Evolutionary conservation across 768 basidiomycete genomes (phyloP).

Genomic region (Cyclocybe cylindracea): DNA sequence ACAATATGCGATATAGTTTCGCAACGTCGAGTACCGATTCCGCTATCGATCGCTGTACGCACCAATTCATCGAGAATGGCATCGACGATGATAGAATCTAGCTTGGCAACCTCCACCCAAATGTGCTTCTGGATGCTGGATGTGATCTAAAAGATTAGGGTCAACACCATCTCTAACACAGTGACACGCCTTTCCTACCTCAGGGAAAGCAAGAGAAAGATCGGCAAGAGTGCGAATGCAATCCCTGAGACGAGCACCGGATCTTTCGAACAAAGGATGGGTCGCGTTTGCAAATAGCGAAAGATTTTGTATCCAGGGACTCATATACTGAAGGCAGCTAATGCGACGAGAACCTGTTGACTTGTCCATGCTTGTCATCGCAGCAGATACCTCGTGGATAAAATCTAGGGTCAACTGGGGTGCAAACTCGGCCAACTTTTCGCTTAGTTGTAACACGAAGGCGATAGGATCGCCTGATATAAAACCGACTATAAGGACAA

Average conservation of each 20-base stretch:
- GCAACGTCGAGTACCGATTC: constrained; percentile 71
- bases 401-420: constrained; percentile 89
- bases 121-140: constrained; percentile 69
- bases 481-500: constrained; percentile 54
- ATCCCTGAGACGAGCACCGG: constrained; percentile 76
- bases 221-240: constrained; percentile 80
- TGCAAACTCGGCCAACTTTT: constrained; percentile 68
- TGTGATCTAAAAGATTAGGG: constrained; percentile 47
- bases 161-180: background rate
- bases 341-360: constrained; percentile 54
- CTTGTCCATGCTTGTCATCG: constrained; percentile 55
- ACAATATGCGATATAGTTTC: constrained; percentile 77
- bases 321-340: constrained; percentile 78
- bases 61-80: constrained; percentile 79
- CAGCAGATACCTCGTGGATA: constrained; percentile 77
- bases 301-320: constrained; percentile 88
- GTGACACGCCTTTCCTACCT: constrained; percentile 43
- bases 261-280: constrained; percentile 65
- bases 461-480: constrained; percentile 66
- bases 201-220: constrained; percentile 68
- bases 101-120: constrained; percentile 75
- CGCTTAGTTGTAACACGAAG: constrained; percentile 69
- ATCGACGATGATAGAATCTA: constrained; percentile 68
- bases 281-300: constrained; percentile 70
- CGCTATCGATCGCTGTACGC: constrained; percentile 81